Base-by-base conservation (phyloP, 78 protist genomes). In the Chrysochromulina tobinii region DNA sequence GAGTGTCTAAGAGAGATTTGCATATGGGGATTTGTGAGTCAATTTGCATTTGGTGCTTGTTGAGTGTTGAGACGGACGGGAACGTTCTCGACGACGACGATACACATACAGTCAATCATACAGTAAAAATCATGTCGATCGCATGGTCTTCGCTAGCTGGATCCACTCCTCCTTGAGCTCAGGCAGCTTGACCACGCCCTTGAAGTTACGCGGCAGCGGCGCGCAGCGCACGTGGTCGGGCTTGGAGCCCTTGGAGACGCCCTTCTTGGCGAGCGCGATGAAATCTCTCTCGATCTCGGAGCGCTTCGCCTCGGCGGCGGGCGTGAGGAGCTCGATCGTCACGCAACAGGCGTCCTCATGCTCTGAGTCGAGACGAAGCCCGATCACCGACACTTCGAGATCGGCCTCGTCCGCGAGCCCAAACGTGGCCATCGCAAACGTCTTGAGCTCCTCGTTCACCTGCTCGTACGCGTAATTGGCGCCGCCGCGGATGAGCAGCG, bases 271-370 rank as follows among this genome's bases (percentile, higher is more conserved):
- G 55, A 1, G 23, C 9, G 51, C 15, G 50, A 73, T 9, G 20
- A 27, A 9, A 5, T 55, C 23, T n/a, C 12, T 1, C 84, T 48
- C 84, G n/a, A 48, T 48, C 84, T 3, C 57, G 53, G 57, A 0
- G 25, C 58, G 57, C n/a, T 3, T 75, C 27, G 73, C 81, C 27
- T 48, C 12, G 12, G 81, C 81, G 27, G 3, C 81, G 20, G 53
- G 27, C 54, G 81, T 38, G 8, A 0, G 2, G 21, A 48, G 55
- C n/a, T 50, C 84, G 57, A 75, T 2, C 57, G 84, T 50, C 38
- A 23, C 84, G 84, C 84, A 75, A 57, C 84, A 75, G 58, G 38
- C 84, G 57, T 75, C 84, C 84, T 75, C 84, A 57, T 75, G 84
- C 84, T 75, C 84, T 1, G 84, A 75, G 21, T 55, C 57, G 58